A percentile compares a stretch with the other conserved stretches of the same genome.
These are phyloP conservation scores for Xerocomus potaroensis DNA, from an alignment of 768 basidiomycete genomes.

Conservation along the genomic window DNA sequence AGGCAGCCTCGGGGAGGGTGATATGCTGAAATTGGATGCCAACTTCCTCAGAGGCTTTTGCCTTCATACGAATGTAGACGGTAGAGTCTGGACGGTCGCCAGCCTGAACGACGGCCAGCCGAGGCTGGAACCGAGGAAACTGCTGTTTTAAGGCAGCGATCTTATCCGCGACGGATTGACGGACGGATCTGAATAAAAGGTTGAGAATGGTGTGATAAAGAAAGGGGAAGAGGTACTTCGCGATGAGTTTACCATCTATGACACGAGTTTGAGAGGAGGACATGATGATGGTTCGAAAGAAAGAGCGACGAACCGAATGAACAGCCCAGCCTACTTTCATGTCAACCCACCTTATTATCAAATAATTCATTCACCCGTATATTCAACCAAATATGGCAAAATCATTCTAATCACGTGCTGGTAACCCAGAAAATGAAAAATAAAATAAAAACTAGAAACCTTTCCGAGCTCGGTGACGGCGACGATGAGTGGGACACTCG, in stretches of 20 bases:
- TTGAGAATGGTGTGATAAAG: slow-evolving; percentile 12
- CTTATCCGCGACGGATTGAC: slow-evolving; percentile 65
- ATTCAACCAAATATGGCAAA: background rate
- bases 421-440: slow-evolving; percentile 6
- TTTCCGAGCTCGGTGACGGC: background rate
- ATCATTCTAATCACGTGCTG: slow-evolving; percentile 20
- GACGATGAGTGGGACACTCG: slow-evolving; percentile 50
- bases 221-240: slow-evolving; percentile 55
- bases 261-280: slow-evolving; percentile 45
- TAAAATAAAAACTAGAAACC: background rate
- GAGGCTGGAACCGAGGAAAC: slow-evolving; percentile 87
- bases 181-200: slow-evolving; percentile 59
- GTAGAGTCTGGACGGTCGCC: slow-evolving; percentile 88
- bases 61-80: slow-evolving; percentile 96
- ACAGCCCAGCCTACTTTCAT: slow-evolving; percentile 5
- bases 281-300: slow-evolving; percentile 32
- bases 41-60: slow-evolving; percentile 90
- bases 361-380: background rate
- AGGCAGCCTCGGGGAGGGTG: slow-evolving; percentile 59
- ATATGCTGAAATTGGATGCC: slow-evolving; percentile 88
- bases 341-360: background rate
- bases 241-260: slow-evolving; percentile 82
- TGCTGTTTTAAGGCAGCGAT: slow-evolving; percentile 61
- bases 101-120: slow-evolving; percentile 90
- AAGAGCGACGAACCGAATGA: slow-evolving; percentile 5